Evolutionary conservation across 1,284 basidiomycete species (phyloP), one percentile per base, ranked within the genome.

Genomic region (Heliocybe sulcata): DNA sequence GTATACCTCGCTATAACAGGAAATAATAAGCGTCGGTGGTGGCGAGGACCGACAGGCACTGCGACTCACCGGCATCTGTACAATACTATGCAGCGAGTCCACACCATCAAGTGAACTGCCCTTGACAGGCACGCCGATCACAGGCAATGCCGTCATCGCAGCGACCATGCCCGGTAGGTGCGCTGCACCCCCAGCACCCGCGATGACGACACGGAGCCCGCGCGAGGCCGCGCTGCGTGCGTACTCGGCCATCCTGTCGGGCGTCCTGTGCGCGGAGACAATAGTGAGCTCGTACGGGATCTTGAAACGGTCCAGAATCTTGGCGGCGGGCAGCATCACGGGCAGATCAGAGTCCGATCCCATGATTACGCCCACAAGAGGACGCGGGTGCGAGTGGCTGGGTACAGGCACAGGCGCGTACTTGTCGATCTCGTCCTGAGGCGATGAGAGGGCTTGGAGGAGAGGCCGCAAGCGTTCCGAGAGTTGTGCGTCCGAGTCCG

Each of bases 151-250:
- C 0, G 95, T 98, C 84, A 98, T 87, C 12, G 92, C 87, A 1
- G 95, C 95, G 0, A 98, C 92, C 97, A 99, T 99, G 0, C 97
- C 97, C 0, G 97, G 96, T 10, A 99, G 73, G 72, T 99, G 96
- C 3, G 97, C 96, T 0, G 96, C 96, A 0, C 96, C 97, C 22
- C 96, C 97, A 1, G 97, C 96, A 10, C 96, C 96, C 1, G 96
- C 95, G 54, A 99, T 90, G 69, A 99, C 87, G 4, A 81, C 82
- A 48, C 88, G 72, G 38, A 89, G 61, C 1, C 96, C 97, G 19
- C 95, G 75, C 8, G 82, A 72, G 0, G 83, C 77, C 0, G 95
- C 95, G 10, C 80, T 79, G 51, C 85, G 76, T 3, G 97, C 90
- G 63, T 97, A 98, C 57, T 85, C 78, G 16, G 90, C 81, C 71